Conservation (phyloP, 192 early-diverging fungal species). For the Phycomyces blakesleeanus region DNA sequence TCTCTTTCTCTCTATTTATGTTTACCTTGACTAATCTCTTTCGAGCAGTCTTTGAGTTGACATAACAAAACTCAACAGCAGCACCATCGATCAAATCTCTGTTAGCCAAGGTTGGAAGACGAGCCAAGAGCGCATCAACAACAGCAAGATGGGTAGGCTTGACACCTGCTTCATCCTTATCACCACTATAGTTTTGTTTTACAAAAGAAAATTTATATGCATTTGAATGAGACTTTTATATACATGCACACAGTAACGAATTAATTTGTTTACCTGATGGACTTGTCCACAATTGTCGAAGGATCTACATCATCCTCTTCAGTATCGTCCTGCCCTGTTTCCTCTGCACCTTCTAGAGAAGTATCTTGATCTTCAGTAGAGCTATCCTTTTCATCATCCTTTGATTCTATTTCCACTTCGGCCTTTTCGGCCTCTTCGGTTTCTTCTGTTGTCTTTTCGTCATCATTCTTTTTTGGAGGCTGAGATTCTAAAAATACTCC, state of each 20-base stretch:
- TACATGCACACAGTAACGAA: too few relatives aligned
- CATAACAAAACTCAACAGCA: constrained; percentile 90
- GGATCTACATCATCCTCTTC: constrained; percentile 15
- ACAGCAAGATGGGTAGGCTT: constrained; percentile 35
- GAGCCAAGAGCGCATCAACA: constrained; percentile 66
- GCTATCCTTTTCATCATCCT: constrained; percentile 5
- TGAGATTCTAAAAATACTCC: constrained; percentile 69
- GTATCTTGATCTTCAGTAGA: neutral
- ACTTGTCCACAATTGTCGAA: constrained; percentile 30
- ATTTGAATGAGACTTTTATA: too few relatives aligned
- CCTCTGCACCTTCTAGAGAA: constrained; percentile 11
- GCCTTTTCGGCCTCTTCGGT: neutral
- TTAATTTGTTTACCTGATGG: constrained; percentile 19
- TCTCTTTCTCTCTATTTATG: neutral
- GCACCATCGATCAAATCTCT: constrained; percentile 84
- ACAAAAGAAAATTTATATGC: too few relatives aligned
- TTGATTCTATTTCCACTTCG: constrained; percentile 8
- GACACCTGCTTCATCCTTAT: constrained; percentile 36
- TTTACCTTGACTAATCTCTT: constrained; percentile 67
- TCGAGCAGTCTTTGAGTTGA: constrained; percentile 78
- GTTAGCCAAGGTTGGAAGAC: constrained; percentile 73
- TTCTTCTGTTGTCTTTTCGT: constrained; percentile 11
- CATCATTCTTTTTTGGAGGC: constrained; percentile 31
- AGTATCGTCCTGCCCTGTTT: constrained; percentile 16
- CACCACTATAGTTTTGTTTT: constrained; percentile 27